Evolutionary conservation across 768 basidiomycete genomes (phyloP).

Genomic region (Ramaria sp.): DNA sequence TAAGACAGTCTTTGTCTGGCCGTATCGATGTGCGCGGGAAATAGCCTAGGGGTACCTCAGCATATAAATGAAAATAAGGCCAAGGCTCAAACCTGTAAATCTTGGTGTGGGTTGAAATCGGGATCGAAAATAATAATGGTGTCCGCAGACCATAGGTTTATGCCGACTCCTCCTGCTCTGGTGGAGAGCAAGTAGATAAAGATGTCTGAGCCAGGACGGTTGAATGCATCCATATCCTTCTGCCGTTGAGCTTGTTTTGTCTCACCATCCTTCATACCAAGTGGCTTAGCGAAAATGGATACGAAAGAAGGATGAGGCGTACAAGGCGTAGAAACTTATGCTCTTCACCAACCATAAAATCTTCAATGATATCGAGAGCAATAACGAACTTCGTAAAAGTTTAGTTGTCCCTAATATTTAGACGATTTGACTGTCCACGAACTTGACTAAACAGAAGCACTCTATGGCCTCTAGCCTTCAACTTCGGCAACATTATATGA

Average conservation of each 20-base stretch:
- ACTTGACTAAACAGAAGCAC: slow-evolving; percentile 91
- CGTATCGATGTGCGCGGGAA: slow-evolving; percentile 87
- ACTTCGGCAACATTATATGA: slow-evolving; percentile 66
- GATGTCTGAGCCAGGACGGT: slow-evolving; percentile 73
- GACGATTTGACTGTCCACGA: slow-evolving; percentile 11
- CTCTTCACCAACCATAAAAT: slow-evolving; percentile 76
- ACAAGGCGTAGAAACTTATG: slow-evolving; percentile 73
- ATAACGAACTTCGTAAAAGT: slow-evolving; percentile 62
- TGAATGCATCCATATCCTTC: slow-evolving; percentile 92
- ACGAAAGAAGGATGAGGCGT: slow-evolving; percentile 14
- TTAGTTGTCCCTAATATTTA: slow-evolving; percentile 1
- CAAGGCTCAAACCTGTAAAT: slow-evolving; percentile 56
- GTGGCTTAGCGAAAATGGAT: slow-evolving; percentile 4
- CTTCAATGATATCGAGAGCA: slow-evolving; percentile 77
- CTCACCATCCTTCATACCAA: slow-evolving; percentile 61
- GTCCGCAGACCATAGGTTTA: slow-evolving; percentile 88
- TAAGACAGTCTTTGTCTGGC: slow-evolving; percentile 87
- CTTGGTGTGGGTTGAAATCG: slow-evolving; percentile 98
- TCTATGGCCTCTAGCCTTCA: slow-evolving; percentile 78
- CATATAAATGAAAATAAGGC: neutral
- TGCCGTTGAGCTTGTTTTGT: slow-evolving; percentile 81
- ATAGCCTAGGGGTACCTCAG: slow-evolving; percentile 56
- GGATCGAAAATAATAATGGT: slow-evolving; percentile 92
- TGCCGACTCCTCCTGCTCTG: slow-evolving; percentile 85
- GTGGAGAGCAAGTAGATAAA: slow-evolving; percentile 91